phyloP scores from a whole-genome alignment of 1,284 basidiomycete species.

The Austroboletus niveus region DNA sequence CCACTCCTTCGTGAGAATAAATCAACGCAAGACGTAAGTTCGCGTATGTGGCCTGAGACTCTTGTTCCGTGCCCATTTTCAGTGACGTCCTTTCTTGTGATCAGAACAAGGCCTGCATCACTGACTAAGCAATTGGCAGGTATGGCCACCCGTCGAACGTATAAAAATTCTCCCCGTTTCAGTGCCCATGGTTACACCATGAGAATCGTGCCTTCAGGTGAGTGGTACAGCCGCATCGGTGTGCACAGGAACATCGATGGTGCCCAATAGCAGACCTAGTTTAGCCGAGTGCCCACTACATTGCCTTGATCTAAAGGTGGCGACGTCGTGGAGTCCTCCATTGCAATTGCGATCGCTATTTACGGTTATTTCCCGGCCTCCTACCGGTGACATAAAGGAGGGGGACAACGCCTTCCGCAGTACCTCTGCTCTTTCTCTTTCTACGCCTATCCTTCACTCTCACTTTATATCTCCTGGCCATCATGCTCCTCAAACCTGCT shows the following conservation, averaged over 20 bases:
- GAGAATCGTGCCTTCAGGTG: background rate
- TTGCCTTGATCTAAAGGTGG: background rate
- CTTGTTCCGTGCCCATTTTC: too few relatives aligned
- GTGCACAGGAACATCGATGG: background rate
- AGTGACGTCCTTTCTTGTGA: too few relatives aligned
- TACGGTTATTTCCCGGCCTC: background rate
- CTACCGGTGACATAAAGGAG: background rate
- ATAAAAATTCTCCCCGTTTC: too few relatives aligned
- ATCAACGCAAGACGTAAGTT: too few relatives aligned
- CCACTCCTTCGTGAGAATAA: too few relatives aligned
- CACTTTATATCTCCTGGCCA: too few relatives aligned
- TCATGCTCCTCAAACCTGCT: slow-evolving; percentile 30
- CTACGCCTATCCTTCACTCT: background rate
- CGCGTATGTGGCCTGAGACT: too few relatives aligned
- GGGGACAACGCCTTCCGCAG: slow-evolving; percentile 12
- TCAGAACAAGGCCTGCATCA: too few relatives aligned
- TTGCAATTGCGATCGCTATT: background rate
- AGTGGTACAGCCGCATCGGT: background rate
- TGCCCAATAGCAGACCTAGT: too few relatives aligned
- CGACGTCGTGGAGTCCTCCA: background rate
- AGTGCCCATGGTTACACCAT: background rate
- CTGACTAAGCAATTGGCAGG: too few relatives aligned
- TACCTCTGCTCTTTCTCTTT: background rate
- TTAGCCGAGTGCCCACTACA: too few relatives aligned
- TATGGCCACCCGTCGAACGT: too few relatives aligned